Conservation (phyloP, 108 stramenopile genomes). For the Pseudonitzschia multiseries region DNA sequence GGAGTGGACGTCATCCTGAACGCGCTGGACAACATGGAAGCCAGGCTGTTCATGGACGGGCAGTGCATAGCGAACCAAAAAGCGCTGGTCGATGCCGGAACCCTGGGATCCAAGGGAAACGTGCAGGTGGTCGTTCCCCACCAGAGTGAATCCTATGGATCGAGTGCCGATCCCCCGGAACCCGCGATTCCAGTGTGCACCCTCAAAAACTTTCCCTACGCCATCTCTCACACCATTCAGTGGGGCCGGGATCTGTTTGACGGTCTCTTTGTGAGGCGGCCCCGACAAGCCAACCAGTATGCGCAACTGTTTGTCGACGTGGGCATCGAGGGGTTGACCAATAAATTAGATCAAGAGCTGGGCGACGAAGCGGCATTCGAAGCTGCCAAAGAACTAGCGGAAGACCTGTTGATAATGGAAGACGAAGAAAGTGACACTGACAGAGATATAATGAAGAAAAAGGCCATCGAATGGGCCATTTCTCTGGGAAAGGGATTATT, state of each 20-base stretch:
- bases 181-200: constrained; percentile 87
- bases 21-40: constrained; percentile 98
- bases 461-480: constrained; percentile 68
- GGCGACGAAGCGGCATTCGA: constrained; percentile 66
- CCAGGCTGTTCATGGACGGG: constrained; percentile 82
- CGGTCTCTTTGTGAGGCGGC: constrained; percentile 74
- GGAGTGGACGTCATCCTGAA: constrained; percentile 89
- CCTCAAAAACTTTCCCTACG: constrained; percentile 88
- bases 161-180: constrained; percentile 85
- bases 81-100: constrained; percentile 82
- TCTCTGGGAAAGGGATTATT: constrained; percentile 53
- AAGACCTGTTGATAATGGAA: constrained; percentile 61
- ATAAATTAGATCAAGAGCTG: constrained; percentile 44
- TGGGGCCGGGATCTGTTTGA: constrained; percentile 88
- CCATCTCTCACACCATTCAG: constrained; percentile 88
- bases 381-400: constrained; percentile 65
- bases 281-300: constrained; percentile 76
- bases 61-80: constrained; percentile 74
- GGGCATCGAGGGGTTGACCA: constrained; percentile 43
- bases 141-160: constrained; percentile 84
- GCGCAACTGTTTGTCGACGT: constrained; percentile 31
- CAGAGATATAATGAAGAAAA: constrained; percentile 21
- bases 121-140: constrained; percentile 86
- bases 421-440: constrained; percentile 1
- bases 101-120: constrained; percentile 86